Percentiles rank a stretch among this genome's conserved stretches.
phyloP scores from a whole-genome alignment of 1,139 yeast genomes.

The Yarrowia galli region DNA sequence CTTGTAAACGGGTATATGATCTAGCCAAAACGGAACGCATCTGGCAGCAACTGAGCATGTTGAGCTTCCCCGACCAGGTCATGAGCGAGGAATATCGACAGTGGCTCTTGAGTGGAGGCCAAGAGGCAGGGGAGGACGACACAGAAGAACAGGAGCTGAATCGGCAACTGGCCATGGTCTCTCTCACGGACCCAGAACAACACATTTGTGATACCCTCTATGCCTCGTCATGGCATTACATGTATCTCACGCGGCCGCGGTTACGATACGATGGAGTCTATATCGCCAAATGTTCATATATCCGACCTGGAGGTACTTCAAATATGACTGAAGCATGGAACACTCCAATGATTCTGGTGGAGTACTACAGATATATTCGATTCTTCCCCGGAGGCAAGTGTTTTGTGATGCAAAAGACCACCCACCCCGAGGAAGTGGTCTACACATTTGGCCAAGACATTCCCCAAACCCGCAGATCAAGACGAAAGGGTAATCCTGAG shows the following conservation, averaged over 20 bases:
- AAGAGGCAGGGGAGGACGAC: slow-evolving; percentile 1
- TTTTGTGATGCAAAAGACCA: slow-evolving; percentile 48
- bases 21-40: slow-evolving; percentile 15
- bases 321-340: slow-evolving; percentile 69
- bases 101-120: slow-evolving; percentile 16
- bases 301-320: slow-evolving; percentile 65
- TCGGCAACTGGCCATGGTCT: slow-evolving; percentile 17
- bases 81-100: slow-evolving; percentile 34
- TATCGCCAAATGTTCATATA: slow-evolving; percentile 82
- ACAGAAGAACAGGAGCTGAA: background rate
- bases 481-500: slow-evolving; percentile 21
- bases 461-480: slow-evolving; percentile 12
- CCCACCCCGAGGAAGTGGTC: slow-evolving; percentile 26
- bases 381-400: slow-evolving; percentile 83
- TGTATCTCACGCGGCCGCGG: slow-evolving; percentile 66
- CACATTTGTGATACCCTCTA: slow-evolving; percentile 30
- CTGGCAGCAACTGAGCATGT: slow-evolving; percentile 36
- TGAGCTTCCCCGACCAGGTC: slow-evolving; percentile 28
- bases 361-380: slow-evolving; percentile 84
- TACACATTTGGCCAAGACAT: slow-evolving; percentile 29
- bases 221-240: slow-evolving; percentile 49
- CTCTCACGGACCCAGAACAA: slow-evolving; percentile 17
- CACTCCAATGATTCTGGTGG: slow-evolving; percentile 80
- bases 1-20: slow-evolving; percentile 14
- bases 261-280: slow-evolving; percentile 83